These are phyloP conservation scores for Aspergillus alliaceus DNA, from an alignment of 2,329 filamentous ascomycete genomes.

Conservation along the genomic window DNA sequence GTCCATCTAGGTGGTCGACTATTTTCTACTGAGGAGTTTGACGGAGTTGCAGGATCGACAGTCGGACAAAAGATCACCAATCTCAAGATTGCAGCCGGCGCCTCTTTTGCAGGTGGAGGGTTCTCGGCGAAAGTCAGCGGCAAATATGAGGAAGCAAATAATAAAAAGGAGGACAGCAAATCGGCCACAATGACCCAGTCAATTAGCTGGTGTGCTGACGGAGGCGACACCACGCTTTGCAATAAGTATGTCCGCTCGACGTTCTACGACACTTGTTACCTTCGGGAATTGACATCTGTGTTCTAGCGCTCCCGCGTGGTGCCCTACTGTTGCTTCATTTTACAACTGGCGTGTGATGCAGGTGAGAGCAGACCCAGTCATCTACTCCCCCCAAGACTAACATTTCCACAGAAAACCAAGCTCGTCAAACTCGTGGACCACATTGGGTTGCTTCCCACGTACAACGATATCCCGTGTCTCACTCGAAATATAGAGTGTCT, in stretches of 20 bases:
- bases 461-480: too few relatives aligned
- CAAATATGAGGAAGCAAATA: not conserved
- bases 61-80: not conserved
- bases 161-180: not conserved
- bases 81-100: not conserved
- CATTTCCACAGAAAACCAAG: too few relatives aligned
- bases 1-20: not conserved
- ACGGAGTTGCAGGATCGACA: not conserved
- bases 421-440: too few relatives aligned
- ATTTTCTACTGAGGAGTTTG: not conserved
- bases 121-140: not conserved
- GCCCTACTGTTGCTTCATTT: not conserved
- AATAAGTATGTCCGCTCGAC: too few relatives aligned
- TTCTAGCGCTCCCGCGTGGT: not conserved
- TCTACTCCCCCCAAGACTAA: too few relatives aligned
- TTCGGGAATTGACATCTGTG: too few relatives aligned
- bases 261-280: too few relatives aligned
- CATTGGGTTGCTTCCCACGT: too few relatives aligned
- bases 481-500: too few relatives aligned
- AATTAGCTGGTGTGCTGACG: not conserved
- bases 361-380: too few relatives aligned
- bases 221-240: not conserved
- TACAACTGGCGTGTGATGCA: not conserved
- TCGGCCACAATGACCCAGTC: not conserved
- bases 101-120: not conserved